Evolutionary conservation across 1,284 basidiomycete genomes (phyloP).

Genomic region (Ustilago loliicola): DNA sequence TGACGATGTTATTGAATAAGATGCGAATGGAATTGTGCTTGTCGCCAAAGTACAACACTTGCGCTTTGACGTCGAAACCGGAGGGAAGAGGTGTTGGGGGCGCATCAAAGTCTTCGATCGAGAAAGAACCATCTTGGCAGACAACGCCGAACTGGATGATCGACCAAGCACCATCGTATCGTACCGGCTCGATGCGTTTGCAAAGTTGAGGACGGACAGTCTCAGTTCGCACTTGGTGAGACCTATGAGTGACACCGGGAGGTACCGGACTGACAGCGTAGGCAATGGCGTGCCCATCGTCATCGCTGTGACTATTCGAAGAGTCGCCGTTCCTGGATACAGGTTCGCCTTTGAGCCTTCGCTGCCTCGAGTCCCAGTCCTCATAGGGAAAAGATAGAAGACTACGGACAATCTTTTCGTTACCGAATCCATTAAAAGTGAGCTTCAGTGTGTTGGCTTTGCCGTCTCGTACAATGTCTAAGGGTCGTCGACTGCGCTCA

Average conservation of each 20-base stretch:
- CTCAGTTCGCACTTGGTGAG: slow-evolving; percentile 4
- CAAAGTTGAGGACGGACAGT: neutral
- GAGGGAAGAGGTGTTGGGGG: slow-evolving; percentile 15
- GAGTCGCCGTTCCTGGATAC: neutral
- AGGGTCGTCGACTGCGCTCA: slow-evolving; percentile 7
- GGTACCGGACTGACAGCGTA: neutral
- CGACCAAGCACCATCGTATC: slow-evolving; percentile 21
- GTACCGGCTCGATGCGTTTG: slow-evolving; percentile 8
- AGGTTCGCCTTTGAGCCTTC: slow-evolving; percentile 8
- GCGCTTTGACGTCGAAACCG: slow-evolving; percentile 25
- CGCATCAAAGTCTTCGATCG: slow-evolving; percentile 36
- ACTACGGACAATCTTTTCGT: slow-evolving; percentile 12
- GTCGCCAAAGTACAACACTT: slow-evolving; percentile 33
- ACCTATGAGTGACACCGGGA: neutral
- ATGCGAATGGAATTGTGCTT: slow-evolving; percentile 33
- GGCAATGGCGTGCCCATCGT: neutral
- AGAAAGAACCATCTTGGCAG: slow-evolving; percentile 42
- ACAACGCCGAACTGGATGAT: slow-evolving; percentile 39
- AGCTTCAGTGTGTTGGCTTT: slow-evolving; percentile 23
- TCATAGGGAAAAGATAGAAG: slow-evolving; percentile 23
- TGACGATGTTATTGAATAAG: slow-evolving; percentile 42
- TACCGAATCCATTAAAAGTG: slow-evolving; percentile 22
- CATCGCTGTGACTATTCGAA: slow-evolving; percentile 4
- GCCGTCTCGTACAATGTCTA: slow-evolving; percentile 18
- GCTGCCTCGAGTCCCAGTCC: slow-evolving; percentile 22